Evolutionary conservation across 1,139 yeast species (phyloP).

Genomic region (Pichia sp.): DNA sequence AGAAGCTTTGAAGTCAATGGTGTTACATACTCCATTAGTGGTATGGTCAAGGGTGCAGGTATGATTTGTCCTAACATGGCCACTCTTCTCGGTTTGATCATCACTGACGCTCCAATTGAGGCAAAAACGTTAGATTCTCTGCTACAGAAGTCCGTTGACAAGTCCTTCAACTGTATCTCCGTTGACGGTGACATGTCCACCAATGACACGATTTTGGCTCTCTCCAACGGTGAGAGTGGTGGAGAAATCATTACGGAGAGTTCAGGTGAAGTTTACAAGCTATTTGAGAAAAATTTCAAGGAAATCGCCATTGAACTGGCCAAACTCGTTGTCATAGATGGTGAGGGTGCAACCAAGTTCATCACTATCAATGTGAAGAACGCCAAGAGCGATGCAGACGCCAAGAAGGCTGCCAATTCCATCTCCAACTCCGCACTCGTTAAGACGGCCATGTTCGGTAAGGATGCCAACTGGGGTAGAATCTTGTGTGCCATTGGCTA

Average conservation of each 20-base stretch:
- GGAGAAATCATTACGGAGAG: constrained; percentile 47
- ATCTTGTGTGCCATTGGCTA: constrained; percentile 95
- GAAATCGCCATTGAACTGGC: constrained; percentile 77
- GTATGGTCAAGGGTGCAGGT: constrained; percentile 96
- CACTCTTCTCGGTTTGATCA: constrained; percentile 82
- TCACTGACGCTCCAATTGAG: constrained; percentile 92
- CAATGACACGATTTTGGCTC: constrained; percentile 85
- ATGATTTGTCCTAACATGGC: constrained; percentile 99
- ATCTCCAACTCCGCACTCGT: constrained; percentile 85
- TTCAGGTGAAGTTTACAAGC: constrained; percentile 40
- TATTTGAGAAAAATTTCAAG: constrained; percentile 55
- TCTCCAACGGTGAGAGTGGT: constrained; percentile 96
- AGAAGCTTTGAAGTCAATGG: constrained; percentile 42
- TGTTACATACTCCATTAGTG: constrained; percentile 68
- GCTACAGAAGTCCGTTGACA: constrained; percentile 61
- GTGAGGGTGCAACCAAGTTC: constrained; percentile 99
- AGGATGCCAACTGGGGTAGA: constrained; percentile 99
- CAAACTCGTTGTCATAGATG: constrained; percentile 90
- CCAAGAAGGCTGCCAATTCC: constrained; percentile 74
- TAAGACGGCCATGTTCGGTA: constrained; percentile 92
- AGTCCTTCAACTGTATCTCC: constrained; percentile 89
- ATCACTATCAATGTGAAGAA: constrained; percentile 74
- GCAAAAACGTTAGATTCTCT: constrained; percentile 60
- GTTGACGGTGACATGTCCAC: constrained; percentile 99
- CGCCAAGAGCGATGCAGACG: constrained; percentile 68